Conservation (phyloP, 139 green algal genomes). For the Coelastrella sp. region DNA sequence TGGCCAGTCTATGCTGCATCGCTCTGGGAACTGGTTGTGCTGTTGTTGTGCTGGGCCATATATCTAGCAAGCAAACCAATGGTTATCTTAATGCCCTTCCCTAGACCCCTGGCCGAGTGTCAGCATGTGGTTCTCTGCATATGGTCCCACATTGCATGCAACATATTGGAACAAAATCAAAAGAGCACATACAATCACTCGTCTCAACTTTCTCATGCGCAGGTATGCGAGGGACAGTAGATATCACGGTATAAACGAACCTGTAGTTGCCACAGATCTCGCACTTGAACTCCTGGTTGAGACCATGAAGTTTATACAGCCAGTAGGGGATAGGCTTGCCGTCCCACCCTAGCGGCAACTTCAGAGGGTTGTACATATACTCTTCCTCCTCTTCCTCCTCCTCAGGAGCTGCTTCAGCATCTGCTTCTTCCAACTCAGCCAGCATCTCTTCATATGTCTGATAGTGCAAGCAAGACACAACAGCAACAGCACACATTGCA, state of each 20-base stretch:
- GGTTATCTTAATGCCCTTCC: no score
- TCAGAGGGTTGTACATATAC: slow-evolving; percentile 99
- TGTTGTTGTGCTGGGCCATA: no score
- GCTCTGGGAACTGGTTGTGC: no score
- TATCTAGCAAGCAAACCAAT: no score
- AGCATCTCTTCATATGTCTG: slow-evolving; percentile 93
- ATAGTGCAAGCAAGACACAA: background rate
- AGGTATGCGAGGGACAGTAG: background rate
- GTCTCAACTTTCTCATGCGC: no score
- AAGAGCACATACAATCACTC: no score
- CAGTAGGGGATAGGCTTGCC: slow-evolving; percentile 99
- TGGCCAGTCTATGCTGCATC: no score
- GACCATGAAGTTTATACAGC: slow-evolving; percentile 99
- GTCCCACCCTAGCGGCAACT: slow-evolving; percentile 98
- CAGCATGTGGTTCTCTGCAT: no score
- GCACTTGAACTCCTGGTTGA: slow-evolving; percentile 91
- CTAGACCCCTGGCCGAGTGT: no score
- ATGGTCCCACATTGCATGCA: no score
- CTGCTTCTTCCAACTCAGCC: slow-evolving; percentile 70
- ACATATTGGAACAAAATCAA: no score
- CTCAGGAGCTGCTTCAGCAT: slow-evolving; percentile 60
- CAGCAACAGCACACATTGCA: no score
- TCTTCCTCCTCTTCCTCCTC: slow-evolving; percentile 84
- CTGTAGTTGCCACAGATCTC: slow-evolving; percentile 97
- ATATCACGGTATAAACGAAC: slow-evolving; percentile 65